Percentiles rank a stretch among this genome's conserved stretches.
phyloP scores from a whole-genome alignment of 495 filamentous ascomycete genomes.

The Diplogelasinospora grovesii region DNA sequence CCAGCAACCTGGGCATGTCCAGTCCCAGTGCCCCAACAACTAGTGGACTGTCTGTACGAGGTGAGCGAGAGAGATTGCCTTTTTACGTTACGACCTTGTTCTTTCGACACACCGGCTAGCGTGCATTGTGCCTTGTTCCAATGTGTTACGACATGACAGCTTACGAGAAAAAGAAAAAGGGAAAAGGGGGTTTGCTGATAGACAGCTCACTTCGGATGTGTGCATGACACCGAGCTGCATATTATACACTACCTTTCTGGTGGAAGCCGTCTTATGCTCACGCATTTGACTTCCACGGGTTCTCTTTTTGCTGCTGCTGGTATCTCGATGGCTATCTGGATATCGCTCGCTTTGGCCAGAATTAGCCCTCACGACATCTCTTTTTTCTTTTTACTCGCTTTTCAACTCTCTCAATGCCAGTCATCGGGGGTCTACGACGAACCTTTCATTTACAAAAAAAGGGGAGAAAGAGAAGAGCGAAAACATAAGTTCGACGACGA shows the following conservation, averaged over 20 bases:
- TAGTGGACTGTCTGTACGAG: conserved; percentile 14
- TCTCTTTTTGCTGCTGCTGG: conserved; percentile 24
- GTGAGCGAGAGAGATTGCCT: conserved; percentile 8
- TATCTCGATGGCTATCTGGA: conserved; percentile 30
- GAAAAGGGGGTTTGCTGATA: conserved; percentile 13
- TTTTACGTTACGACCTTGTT: conserved; percentile 14
- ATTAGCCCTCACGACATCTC: conserved; percentile 6
- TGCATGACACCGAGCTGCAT: conserved; percentile 21
- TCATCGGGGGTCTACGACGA: no score
- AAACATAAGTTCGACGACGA: no score
- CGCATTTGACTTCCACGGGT: conserved; percentile 21
- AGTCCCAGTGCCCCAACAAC: conserved; percentile 77
- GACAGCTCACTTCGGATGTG: conserved; percentile 16
- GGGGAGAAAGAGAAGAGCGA: no score
- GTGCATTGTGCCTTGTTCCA: conserved; percentile 18
- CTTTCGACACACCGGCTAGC: conserved; percentile 16
- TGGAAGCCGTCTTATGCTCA: conserved; percentile 19
- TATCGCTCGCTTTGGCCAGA: no score
- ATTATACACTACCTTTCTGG: conserved; percentile 27
- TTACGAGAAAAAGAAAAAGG: conserved; percentile 15
- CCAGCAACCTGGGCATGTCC: conserved; percentile 96
- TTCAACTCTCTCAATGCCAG: no score
- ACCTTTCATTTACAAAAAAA: no score
- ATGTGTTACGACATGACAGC: no score
- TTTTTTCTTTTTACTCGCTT: conserved; percentile 10